Evolutionary conservation across 2,329 filamentous ascomycete genomes (phyloP).

Genomic region (Arthrobotrys pseudoclavata): DNA sequence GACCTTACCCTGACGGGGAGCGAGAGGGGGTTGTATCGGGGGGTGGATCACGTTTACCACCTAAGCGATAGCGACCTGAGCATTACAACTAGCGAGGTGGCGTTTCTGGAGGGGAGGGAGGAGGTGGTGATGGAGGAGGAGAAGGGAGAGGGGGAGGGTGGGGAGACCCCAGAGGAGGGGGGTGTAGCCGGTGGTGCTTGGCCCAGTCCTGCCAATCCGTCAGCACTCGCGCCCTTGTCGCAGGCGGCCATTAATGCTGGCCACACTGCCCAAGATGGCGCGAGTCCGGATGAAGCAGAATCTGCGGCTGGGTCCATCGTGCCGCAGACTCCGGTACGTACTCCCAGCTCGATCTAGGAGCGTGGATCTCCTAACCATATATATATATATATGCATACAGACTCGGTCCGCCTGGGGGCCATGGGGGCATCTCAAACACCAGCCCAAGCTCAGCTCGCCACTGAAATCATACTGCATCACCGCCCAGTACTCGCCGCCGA

Average conservation of each 20-base stretch:
- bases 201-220: slow-evolving; percentile 24
- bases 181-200: slow-evolving; percentile 1
- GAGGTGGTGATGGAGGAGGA: slow-evolving; percentile 34
- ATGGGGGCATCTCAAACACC: slow-evolving; percentile 39
- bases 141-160: slow-evolving; percentile 24
- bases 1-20: neutral
- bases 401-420: slow-evolving; percentile 20
- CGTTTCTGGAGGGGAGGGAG: neutral
- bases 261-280: slow-evolving; percentile 25
- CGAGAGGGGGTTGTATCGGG: too few relatives aligned
- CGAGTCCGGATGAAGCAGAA: neutral
- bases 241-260: slow-evolving; percentile 54
- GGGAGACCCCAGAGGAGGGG: slow-evolving; percentile 39
- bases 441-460: slow-evolving; percentile 38
- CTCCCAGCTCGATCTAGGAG: neutral
- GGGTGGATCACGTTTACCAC: too few relatives aligned
- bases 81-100: neutral
- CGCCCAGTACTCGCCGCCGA: slow-evolving; percentile 33
- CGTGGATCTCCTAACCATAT: slow-evolving; percentile 1
- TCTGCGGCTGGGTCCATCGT: neutral
- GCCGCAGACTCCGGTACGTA: slow-evolving; percentile 40
- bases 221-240: slow-evolving; percentile 46
- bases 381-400: slow-evolving; percentile 15
- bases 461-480: slow-evolving; percentile 31
- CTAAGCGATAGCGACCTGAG: too few relatives aligned